A percentile compares a stretch with the other conserved stretches of the same genome.
phyloP scores from a whole-genome alignment of 768 basidiomycete species.

The Macrolepiota dolichaula region DNA sequence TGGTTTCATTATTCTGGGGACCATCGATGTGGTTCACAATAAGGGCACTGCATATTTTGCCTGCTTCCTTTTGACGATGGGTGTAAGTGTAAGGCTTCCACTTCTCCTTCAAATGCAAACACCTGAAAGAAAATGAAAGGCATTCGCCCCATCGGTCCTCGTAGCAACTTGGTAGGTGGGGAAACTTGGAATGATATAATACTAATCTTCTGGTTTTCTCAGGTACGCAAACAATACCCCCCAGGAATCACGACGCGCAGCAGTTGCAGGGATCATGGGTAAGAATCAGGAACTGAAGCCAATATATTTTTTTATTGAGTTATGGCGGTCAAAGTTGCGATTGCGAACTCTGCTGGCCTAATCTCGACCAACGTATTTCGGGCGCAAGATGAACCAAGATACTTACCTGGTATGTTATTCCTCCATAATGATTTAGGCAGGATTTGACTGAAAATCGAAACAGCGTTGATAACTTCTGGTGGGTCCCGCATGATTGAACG shows the following conservation, averaged over 20 bases:
- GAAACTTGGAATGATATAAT: neutral
- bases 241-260: conserved; percentile 43
- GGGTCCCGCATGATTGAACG: conserved; percentile 9
- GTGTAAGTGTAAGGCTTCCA: conserved; percentile 33
- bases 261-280: conserved; percentile 52
- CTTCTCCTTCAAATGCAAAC: neutral
- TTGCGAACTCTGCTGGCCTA: conserved; percentile 46
- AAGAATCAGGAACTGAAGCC: conserved; percentile 8
- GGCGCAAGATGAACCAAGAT: conserved; percentile 46
- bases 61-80: conserved; percentile 49
- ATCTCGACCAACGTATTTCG: conserved; percentile 52
- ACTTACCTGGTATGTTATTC: conserved; percentile 34
- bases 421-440: neutral
- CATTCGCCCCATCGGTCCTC: conserved; percentile 44
- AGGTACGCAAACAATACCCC: conserved; percentile 47
- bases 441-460: neutral
- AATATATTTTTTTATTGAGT: neutral
- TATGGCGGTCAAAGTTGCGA: conserved; percentile 29
- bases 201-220: neutral
- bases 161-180: conserved; percentile 26
- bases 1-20: conserved; percentile 45
- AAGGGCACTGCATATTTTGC: conserved; percentile 49
- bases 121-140: conserved; percentile 19
- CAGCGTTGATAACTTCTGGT: conserved; percentile 44
- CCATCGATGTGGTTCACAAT: conserved; percentile 36